A percentile compares a stretch with the other conserved stretches of the same genome.
Conservation (phyloP, 495 filamentous ascomycete genomes). For the Aspergillus nanangensis region DNA sequence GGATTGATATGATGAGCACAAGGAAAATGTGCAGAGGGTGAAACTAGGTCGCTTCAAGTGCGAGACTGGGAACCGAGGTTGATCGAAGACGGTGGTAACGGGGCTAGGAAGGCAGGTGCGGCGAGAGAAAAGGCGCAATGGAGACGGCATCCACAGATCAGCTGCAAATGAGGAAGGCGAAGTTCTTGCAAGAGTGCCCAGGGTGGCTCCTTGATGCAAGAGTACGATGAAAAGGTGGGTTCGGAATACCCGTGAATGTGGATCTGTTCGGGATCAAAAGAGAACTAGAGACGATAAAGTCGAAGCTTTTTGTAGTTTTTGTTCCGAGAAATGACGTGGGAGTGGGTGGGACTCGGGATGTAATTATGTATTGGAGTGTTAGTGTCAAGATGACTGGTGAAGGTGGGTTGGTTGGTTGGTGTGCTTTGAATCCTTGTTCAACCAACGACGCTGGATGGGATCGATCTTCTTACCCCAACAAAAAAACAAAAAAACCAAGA, state of each 20-base stretch:
- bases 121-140: slow-evolving; percentile 12
- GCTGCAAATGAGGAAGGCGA: slow-evolving; percentile 3
- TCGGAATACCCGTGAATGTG: slow-evolving; percentile 15
- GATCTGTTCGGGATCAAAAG: slow-evolving; percentile 13
- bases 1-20: background rate
- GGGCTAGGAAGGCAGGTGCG: slow-evolving; percentile 8
- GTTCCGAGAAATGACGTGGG: background rate
- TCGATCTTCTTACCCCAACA: too few species aligned
- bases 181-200: background rate
- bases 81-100: slow-evolving; percentile 6
- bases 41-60: slow-evolving; percentile 9
- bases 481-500: too few species aligned
- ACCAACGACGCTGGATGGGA: too few species aligned
- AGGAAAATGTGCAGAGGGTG: slow-evolving; percentile 1
- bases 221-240: slow-evolving; percentile 9
- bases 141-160: slow-evolving; percentile 16
- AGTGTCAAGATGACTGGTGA: too few species aligned
- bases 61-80: slow-evolving; percentile 18
- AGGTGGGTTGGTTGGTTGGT: too few species aligned
- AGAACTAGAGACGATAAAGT: background rate
- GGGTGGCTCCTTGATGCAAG: slow-evolving; percentile 13
- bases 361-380: too few species aligned
- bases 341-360: background rate
- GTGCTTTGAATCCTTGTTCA: too few species aligned
- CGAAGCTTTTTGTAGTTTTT: background rate